Base-by-base conservation (phyloP, 2,329 filamentous ascomycete species). In the Ampelomyces quisqualis region DNA sequence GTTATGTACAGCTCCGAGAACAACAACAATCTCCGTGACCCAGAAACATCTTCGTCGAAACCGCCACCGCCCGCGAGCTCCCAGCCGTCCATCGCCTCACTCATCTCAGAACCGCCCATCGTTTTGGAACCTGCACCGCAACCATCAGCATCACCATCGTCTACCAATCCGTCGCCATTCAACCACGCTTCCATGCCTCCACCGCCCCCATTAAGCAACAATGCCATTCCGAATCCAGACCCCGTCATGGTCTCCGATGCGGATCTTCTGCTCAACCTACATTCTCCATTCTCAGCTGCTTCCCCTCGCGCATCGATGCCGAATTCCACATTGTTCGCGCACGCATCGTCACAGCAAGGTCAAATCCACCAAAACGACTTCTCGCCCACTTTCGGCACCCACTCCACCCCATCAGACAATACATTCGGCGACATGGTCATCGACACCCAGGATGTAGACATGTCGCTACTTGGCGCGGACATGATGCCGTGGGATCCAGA, bases 381-480 rank as follows among this genome's bases (percentile, higher is more conserved):
- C 10, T 62, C 63, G 1, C 53, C 63, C 1, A 54, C 55, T 3
- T 58, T 60, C 29, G 39, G 38, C 21, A 53, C 51, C 7, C 65
- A 62, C 23, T 45, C 58, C 2, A 56, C 51, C 2, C 54, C 57
- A 2, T 52, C 56, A 5, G 55, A 66, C 15, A 54, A 53, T 5
- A 53, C 65, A 1, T 65, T 74, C 32, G 69, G 70, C 4, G 70
- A 75, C 43, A 84, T 90, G 69, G 82, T 86, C 47, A 87, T 90
- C 51, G 82, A 88, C 60, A 85, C 81, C 45, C 85, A 88, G 49
- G 85, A 90, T 50, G 81, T 91, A 22, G 85, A 90, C 49, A 85
- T 90, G 74, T 80, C 78, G 17, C 72, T 79, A 4, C 69, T 90
- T 13, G 82, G 81, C 1, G 78, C 81, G 11, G 84, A 88, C 29